A percentile compares a stretch with the other conserved stretches of the same genome.
These are phyloP conservation scores for Hyphodiscus hymeniophilus DNA, from an alignment of 495 filamentous ascomycete genomes.

Conservation along the genomic window DNA sequence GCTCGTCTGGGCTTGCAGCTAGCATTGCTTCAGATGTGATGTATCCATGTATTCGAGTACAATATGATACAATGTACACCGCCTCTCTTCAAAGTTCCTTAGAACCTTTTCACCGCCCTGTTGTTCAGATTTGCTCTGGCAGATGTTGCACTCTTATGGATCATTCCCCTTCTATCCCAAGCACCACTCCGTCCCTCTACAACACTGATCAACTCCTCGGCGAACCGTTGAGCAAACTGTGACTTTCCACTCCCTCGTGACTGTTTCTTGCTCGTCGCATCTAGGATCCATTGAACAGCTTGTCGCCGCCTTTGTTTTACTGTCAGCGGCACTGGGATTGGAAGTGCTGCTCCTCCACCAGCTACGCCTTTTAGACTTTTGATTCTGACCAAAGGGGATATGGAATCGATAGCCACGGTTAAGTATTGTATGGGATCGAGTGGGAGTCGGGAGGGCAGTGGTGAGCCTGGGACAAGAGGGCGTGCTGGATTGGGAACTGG, in stretches of 20 bases:
- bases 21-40: neutral
- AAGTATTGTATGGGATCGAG: slow-evolving; percentile 73
- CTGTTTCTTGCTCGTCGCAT: slow-evolving; percentile 62
- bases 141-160: slow-evolving; percentile 69
- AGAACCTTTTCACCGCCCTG: neutral
- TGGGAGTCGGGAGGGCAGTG: slow-evolving; percentile 64
- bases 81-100: neutral
- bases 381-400: slow-evolving; percentile 83
- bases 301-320: slow-evolving; percentile 64
- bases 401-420: slow-evolving; percentile 84
- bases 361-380: slow-evolving; percentile 65
- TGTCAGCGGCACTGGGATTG: slow-evolving; percentile 69
- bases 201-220: slow-evolving; percentile 78
- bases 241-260: slow-evolving; percentile 52
- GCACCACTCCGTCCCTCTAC: slow-evolving; percentile 76
- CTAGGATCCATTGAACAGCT: slow-evolving; percentile 83
- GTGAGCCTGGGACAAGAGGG: slow-evolving; percentile 64
- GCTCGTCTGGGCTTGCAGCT: too few species aligned
- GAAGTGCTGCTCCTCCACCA: slow-evolving; percentile 77
- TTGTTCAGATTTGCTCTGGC: slow-evolving; percentile 61
- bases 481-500: slow-evolving; percentile 59
- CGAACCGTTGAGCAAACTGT: slow-evolving; percentile 68
- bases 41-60: slow-evolving; percentile 2
- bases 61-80: slow-evolving; percentile 17
- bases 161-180: slow-evolving; percentile 67